Conservation (phyloP, 441 rosid species). For the Adansonia madagascariensis region DNA sequence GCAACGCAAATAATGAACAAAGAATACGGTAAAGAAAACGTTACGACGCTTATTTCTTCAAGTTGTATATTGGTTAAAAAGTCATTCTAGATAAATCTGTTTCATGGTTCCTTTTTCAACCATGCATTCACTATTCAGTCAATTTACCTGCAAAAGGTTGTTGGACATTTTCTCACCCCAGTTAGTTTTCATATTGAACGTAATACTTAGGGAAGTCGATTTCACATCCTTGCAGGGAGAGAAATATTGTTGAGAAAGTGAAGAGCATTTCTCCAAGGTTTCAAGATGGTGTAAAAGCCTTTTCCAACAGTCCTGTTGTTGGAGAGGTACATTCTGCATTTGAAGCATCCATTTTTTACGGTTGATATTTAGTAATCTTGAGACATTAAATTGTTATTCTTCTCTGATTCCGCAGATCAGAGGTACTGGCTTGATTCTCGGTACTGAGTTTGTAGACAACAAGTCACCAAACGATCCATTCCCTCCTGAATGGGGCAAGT, state of each 20-base stretch:
- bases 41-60: not conserved
- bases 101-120: not conserved
- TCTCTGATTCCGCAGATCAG: slow-evolving; percentile 60
- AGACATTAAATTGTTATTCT: not conserved
- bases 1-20: not conserved
- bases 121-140: not conserved
- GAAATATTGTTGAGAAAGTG: slow-evolving; percentile 65
- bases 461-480: slow-evolving; percentile 88
- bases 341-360: slow-evolving; percentile 16
- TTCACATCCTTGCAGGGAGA: slow-evolving; percentile 60
- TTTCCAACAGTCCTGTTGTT: slow-evolving; percentile 73
- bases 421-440: slow-evolving; percentile 91
- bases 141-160: not conserved
- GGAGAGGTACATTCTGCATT: slow-evolving; percentile 66
- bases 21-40: not conserved
- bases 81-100: not conserved
- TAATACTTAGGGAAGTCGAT: not conserved
- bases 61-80: not conserved
- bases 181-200: not conserved
- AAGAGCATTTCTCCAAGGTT: slow-evolving; percentile 60
- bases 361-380: not conserved
- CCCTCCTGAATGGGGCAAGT: slow-evolving; percentile 96
- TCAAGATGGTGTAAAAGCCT: slow-evolving; percentile 89
- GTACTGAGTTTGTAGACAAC: slow-evolving; percentile 78
- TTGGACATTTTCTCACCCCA: not conserved